Conservation (phyloP, 116 monocot species). For the Thalassia testudinum region DNA sequence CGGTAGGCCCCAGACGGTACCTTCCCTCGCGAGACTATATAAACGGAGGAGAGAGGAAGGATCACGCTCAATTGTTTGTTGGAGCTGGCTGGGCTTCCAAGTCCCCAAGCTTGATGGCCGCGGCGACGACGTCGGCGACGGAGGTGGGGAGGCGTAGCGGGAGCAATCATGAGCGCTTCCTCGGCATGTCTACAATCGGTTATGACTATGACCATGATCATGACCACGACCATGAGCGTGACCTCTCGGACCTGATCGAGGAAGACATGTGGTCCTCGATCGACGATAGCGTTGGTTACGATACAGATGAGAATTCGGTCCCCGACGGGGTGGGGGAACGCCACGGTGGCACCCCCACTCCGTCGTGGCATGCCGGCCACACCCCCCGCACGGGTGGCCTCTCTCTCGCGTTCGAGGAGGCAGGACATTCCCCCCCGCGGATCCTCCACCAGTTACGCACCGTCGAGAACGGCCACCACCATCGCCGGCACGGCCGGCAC, state of each 20-base stretch:
- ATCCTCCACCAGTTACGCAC: constrained; percentile 11
- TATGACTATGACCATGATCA: neutral
- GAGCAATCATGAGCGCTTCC: constrained; percentile 6
- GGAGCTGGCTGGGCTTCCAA: too few species aligned
- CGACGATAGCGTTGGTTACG: neutral
- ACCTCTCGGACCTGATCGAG: constrained; percentile 33
- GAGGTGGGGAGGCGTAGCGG: constrained; percentile 10
- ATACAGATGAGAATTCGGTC: neutral
- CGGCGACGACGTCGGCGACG: neutral
- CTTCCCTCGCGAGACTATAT: too few species aligned
- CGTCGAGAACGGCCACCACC: neutral
- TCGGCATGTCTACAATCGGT: neutral
- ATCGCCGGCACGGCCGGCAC: neutral
- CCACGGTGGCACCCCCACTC: neutral
- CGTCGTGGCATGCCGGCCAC: neutral
- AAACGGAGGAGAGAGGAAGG: too few species aligned
- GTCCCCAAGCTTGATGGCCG: too few species aligned
- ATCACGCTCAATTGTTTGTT: too few species aligned
- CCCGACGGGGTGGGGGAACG: neutral
- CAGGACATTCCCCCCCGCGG: constrained; percentile 2
- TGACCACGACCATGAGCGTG: constrained; percentile 2
- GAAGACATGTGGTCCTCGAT: constrained; percentile 39
- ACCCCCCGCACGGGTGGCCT: constrained; percentile 25
- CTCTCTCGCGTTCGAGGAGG: constrained; percentile 37
- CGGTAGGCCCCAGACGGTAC: too few species aligned